Evolutionary conservation across 768 basidiomycete species (phyloP), one percentile per base, ranked within the genome.

Genomic region (Pulveroboletus sp.): DNA sequence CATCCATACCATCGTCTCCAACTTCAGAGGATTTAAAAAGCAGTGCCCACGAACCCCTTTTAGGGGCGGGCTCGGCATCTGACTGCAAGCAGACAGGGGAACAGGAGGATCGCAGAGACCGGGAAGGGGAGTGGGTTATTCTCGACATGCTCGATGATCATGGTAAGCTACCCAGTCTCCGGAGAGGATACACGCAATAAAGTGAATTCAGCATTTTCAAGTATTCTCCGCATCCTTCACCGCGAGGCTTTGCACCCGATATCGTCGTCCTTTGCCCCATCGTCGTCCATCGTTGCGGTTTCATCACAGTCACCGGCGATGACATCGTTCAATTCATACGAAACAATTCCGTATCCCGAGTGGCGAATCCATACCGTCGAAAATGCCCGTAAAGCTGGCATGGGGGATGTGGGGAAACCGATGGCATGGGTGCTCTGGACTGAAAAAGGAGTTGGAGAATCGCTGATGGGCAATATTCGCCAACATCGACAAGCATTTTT

Each of bases 281-380:
- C 65, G 69, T 12, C 65, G 74, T 12, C 76, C 69, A 9, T 87
- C 75, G 61, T 85, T 78, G 5, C 84, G 76, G 54, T 86, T 76
- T 48, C 84, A 70, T 77, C 16, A 53, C 2, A 67, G 65, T 11
- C 56, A 6, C 40, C 49, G 13, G 34, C n/a, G 6, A 9, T 21
- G 3, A 14, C 24, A 5, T 48, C 68, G 61, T 32, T 67, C 62
- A 5, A 58, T n/a, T 62, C 65, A 12, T 68, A 62, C 20, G 62
- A 62, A 45, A 53, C 76, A 0, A 62, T 84, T 2, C 78, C 76
- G 0, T 87, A 83, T 61, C 85, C 85, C 0, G 84, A 85, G 54
- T 88, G 85, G 85, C 76, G 85, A 1, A 57, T 70, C 0, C 71
- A 72, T 2, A 58, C 81, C 0, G 71, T 79, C 2, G 67, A 72